phyloP scores from a whole-genome alignment of 2,329 filamentous ascomycete genomes.

The Penicillium sumatraense region DNA sequence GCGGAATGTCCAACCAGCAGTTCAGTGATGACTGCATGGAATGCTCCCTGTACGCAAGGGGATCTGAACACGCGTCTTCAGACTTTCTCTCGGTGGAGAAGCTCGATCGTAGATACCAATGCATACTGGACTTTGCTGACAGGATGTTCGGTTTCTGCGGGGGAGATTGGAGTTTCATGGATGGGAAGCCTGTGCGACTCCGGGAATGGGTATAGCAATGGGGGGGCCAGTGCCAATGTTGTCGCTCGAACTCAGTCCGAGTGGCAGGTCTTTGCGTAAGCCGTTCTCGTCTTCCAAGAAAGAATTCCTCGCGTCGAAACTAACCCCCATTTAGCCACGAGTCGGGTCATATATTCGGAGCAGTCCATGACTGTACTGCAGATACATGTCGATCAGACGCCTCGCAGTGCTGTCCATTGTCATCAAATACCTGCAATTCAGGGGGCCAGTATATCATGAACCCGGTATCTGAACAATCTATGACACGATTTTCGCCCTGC shows the following conservation, averaged over 20 bases:
- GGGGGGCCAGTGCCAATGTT: conserved; percentile 68
- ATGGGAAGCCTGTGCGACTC: conserved; percentile 71
- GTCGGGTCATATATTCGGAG: conserved; percentile 89
- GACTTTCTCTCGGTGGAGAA: conserved; percentile 83
- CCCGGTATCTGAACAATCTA: conserved; percentile 62
- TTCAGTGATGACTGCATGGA: conserved; percentile 51
- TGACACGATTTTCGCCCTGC: conserved; percentile 80
- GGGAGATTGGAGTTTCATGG: conserved; percentile 86
- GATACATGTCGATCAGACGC: conserved; percentile 64
- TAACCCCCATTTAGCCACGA: conserved; percentile 62
- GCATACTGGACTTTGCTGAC: conserved; percentile 91
- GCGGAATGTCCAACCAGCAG: conserved; percentile 71
- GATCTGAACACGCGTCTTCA: conserved; percentile 50
- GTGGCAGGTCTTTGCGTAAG: conserved; percentile 85
- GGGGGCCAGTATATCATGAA: conserved; percentile 66
- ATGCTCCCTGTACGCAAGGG: conserved; percentile 19
- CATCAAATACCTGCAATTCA: conserved; percentile 68
- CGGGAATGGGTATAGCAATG: conserved; percentile 18
- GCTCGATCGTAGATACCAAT: conserved; percentile 72
- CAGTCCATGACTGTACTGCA: conserved; percentile 59
- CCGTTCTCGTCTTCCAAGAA: background rate
- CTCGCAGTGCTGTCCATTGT: conserved; percentile 78
- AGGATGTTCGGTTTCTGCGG: conserved; percentile 71
- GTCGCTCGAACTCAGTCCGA: conserved; percentile 81
- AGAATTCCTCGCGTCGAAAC: background rate